Conservation (phyloP, 176 grass and related monocot genomes). For the Oryza glaberrima region DNA sequence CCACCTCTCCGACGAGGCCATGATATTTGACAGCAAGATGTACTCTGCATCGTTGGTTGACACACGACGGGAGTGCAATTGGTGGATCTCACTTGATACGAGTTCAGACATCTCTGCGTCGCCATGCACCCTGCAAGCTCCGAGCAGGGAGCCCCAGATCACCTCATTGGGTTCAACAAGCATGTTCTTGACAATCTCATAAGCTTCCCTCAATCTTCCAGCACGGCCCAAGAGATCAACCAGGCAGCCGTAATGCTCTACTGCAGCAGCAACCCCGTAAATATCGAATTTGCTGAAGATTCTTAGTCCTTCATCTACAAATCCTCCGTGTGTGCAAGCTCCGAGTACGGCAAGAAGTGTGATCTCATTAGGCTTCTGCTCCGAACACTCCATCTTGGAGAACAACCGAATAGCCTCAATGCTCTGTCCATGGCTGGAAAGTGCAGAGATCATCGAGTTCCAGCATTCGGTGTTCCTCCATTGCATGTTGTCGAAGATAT, state of each 20-base stretch:
- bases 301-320: slow-evolving; percentile 69
- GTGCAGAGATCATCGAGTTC: slow-evolving; percentile 73
- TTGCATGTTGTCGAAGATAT: slow-evolving; percentile 52
- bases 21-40: slow-evolving; percentile 60
- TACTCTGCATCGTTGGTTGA: slow-evolving; percentile 58
- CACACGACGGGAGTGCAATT: slow-evolving; percentile 30
- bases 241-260: slow-evolving; percentile 66
- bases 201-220: slow-evolving; percentile 62
- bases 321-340: slow-evolving; percentile 68
- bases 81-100: slow-evolving; percentile 42
- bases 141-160: slow-evolving; percentile 70
- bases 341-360: slow-evolving; percentile 64
- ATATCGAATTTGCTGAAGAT: slow-evolving; percentile 55
- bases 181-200: slow-evolving; percentile 63
- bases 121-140: slow-evolving; percentile 59
- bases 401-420: slow-evolving; percentile 56
- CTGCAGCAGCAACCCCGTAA: slow-evolving; percentile 48
- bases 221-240: slow-evolving; percentile 69
- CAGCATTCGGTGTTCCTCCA: slow-evolving; percentile 60
- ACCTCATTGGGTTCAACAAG: slow-evolving; percentile 60
- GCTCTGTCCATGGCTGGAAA: slow-evolving; percentile 56
- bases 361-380: slow-evolving; percentile 47
- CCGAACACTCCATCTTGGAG: slow-evolving; percentile 53
- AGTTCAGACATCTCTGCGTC: slow-evolving; percentile 42
- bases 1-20: slow-evolving; percentile 65